phyloP scores from a whole-genome alignment of 495 filamentous ascomycete species.

The Chlorociboria aeruginascens region DNA sequence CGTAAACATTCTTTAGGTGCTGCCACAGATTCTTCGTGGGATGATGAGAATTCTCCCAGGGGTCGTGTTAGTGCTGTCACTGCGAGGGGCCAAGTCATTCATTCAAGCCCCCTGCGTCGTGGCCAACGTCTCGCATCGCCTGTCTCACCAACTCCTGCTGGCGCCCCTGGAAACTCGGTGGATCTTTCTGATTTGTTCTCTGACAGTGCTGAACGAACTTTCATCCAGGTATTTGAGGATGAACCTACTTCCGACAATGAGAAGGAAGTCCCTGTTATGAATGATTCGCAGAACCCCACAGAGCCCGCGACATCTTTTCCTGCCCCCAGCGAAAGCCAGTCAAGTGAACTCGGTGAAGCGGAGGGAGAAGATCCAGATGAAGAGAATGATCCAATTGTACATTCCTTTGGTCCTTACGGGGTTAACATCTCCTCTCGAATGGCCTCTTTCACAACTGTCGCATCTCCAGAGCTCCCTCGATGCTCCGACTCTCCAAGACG shows the following conservation, averaged over 20 bases:
- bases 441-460: constrained; percentile 45
- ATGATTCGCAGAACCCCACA: constrained; percentile 22
- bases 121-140: constrained; percentile 52
- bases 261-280: constrained; percentile 16
- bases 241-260: constrained; percentile 21
- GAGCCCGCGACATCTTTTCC: constrained; percentile 25
- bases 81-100: constrained; percentile 23
- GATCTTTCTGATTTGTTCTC: constrained; percentile 13
- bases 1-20: constrained; percentile 44
- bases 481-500: constrained; percentile 9
- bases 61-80: constrained; percentile 26
- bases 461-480: constrained; percentile 9
- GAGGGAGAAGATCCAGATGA: constrained; percentile 62
- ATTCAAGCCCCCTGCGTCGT: constrained; percentile 58
- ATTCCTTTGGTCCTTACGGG: constrained; percentile 81
- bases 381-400: constrained; percentile 84
- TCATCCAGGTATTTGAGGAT: constrained; percentile 47
- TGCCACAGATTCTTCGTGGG: constrained; percentile 57
- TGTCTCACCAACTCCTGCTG: constrained; percentile 58
- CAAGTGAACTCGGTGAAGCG: constrained; percentile 50
- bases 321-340: constrained; percentile 29
- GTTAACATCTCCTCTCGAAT: constrained; percentile 70
- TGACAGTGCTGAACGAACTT: constrained; percentile 5
- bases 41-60: constrained; percentile 38
- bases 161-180: neutral